Conservation (phyloP, 441 rosid species). For the Populus tomentosa region DNA sequence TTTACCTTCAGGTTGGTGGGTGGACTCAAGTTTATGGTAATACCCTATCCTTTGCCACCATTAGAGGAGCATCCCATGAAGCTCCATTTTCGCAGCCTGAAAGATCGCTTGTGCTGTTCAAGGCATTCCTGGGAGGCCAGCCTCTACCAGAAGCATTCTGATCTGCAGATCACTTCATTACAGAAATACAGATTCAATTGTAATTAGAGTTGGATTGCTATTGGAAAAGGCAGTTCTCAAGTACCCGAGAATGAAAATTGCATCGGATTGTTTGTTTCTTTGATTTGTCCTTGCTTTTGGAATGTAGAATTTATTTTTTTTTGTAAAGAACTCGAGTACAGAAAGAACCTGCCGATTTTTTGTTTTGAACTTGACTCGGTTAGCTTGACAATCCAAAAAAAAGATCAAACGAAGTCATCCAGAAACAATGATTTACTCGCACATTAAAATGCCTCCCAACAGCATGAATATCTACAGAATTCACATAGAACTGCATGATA, state of each 20-base stretch:
- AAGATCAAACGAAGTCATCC: not conserved
- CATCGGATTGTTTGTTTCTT: constrained; percentile 31
- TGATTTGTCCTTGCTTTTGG: constrained; percentile 22
- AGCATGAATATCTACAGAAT: too few relatives aligned
- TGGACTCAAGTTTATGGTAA: constrained; percentile 95
- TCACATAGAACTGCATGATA: too few relatives aligned
- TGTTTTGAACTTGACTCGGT: not conserved
- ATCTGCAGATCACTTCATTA: constrained; percentile 25
- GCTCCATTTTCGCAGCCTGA: constrained; percentile 98
- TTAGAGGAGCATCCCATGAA: constrained; percentile 96
- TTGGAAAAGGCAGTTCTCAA: constrained; percentile 13
- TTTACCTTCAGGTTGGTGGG: constrained; percentile 80
- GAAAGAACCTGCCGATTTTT: not conserved
- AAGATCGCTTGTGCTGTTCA: constrained; percentile 84
- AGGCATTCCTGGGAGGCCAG: constrained; percentile 55
- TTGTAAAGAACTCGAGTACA: constrained; percentile 36
- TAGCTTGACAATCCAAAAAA: too few relatives aligned
- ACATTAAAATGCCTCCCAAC: not conserved
- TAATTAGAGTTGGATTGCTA: constrained; percentile 28
- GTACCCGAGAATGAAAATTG: constrained; percentile 19
- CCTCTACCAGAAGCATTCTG: constrained; percentile 81
- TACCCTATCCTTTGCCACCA: constrained; percentile 79
- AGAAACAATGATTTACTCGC: not conserved
- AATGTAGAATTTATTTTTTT: constrained; percentile 28
- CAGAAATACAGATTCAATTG: constrained; percentile 24